These are phyloP conservation scores for Nakazawaea anatomiae DNA, from an alignment of 805 yeast species.

Conservation along the genomic window DNA sequence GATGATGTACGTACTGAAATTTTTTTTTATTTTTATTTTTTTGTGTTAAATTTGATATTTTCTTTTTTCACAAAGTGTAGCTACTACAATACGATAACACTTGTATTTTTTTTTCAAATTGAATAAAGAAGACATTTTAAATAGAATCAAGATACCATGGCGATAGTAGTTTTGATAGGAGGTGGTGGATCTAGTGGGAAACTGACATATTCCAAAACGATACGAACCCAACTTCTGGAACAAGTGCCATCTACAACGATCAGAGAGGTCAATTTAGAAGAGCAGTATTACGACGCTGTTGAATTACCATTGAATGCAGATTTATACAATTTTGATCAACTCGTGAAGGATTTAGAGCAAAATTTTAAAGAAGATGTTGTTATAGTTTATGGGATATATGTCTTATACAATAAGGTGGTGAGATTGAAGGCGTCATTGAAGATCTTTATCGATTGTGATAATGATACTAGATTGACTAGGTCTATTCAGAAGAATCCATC, in stretches of 20 bases:
- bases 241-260: constrained; percentile 15
- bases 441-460: constrained; percentile 77
- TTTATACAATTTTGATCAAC: constrained; percentile 24
- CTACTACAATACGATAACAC: too few relatives aligned
- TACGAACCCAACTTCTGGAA: constrained; percentile 21
- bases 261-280: constrained; percentile 19
- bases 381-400: constrained; percentile 74
- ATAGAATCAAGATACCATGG: background rate
- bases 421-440: constrained; percentile 54
- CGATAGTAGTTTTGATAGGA: constrained; percentile 19
- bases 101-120: background rate
- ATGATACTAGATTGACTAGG: constrained; percentile 78
- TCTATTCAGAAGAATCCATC: constrained; percentile 43
- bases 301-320: constrained; percentile 34
- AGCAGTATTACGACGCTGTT: constrained; percentile 9
- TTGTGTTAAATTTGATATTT: constrained; percentile 7
- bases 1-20: background rate
- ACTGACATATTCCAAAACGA: constrained; percentile 16
- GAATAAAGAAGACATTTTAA: background rate
- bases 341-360: constrained; percentile 11
- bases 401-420: constrained; percentile 58
- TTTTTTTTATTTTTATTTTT: constrained; percentile 13
- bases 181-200: constrained; percentile 33
- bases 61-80: background rate
- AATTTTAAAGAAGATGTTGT: constrained; percentile 24